Percentiles rank a stretch among this genome's conserved stretches.
Conservation (phyloP, 2,329 filamentous ascomycete genomes). For the Colletotrichum sp. region DNA sequence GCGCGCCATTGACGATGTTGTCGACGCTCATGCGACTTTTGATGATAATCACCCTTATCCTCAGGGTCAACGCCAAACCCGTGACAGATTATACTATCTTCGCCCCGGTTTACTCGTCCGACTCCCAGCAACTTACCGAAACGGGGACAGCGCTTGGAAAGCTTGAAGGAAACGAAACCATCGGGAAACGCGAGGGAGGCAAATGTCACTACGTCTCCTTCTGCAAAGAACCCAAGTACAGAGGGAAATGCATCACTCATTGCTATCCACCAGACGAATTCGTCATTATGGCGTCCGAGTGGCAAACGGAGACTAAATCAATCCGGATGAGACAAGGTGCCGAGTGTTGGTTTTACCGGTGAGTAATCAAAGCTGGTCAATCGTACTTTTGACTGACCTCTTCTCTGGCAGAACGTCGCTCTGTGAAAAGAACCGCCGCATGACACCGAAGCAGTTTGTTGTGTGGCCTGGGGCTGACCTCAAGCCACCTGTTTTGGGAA, state of each 20-base stretch:
- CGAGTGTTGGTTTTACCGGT: neutral
- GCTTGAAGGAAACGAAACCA: neutral
- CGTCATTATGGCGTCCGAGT: neutral
- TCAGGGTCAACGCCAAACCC: neutral
- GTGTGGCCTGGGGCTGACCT: neutral
- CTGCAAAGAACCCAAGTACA: neutral
- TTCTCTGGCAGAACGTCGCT: neutral
- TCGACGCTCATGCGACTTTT: neutral
- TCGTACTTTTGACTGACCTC: neutral
- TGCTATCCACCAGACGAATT: neutral
- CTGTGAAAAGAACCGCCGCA: neutral
- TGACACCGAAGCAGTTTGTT: neutral
- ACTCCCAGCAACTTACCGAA: neutral
- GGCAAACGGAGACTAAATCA: neutral
- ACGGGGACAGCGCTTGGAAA: neutral
- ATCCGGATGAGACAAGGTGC: neutral
- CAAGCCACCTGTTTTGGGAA: neutral
- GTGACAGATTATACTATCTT: neutral
- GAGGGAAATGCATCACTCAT: neutral
- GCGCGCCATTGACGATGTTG: neutral
- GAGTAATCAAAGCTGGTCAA: neutral
- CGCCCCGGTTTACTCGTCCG: neutral
- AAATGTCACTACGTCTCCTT: neutral
- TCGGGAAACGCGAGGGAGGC: neutral
- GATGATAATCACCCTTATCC: accelerated